phyloP scores from a whole-genome alignment of 139 green algal genomes.

The Chlamydomonas sp. region DNA sequence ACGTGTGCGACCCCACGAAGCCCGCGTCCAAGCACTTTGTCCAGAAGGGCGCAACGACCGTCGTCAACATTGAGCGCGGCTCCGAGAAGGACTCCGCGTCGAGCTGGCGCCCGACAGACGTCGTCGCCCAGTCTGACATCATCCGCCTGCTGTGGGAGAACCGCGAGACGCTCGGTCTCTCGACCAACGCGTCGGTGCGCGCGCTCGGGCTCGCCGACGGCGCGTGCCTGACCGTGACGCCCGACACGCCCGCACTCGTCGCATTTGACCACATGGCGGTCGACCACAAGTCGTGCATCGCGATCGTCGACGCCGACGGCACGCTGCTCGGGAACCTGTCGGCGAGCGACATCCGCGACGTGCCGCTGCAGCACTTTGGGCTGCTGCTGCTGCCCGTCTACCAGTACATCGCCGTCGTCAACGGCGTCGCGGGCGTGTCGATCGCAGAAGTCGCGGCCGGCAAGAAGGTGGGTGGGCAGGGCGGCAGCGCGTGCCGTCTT shows the following conservation, averaged over 20 bases:
- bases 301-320: conserved; percentile 29
- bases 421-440: too few species aligned
- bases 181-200: neutral
- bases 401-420: conserved; percentile 13
- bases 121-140: conserved; percentile 10
- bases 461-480: too few species aligned
- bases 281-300: conserved; percentile 47
- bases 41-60: neutral
- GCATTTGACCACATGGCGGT: conserved; percentile 17
- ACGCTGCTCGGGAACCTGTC: conserved; percentile 46
- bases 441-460: too few species aligned
- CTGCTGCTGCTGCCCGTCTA: conserved; percentile 15
- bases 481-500: too few species aligned
- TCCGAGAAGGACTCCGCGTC: conserved; percentile 30
- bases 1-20: conserved; percentile 28
- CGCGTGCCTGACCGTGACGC: neutral
- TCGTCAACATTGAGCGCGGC: conserved; percentile 21
- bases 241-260: conserved; percentile 13
- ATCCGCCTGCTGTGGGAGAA: conserved; percentile 13
- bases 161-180: neutral
- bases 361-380: conserved; percentile 5
- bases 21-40: neutral
- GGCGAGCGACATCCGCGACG: conserved; percentile 11
- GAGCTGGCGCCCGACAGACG: conserved; percentile 15
- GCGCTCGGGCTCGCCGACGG: neutral